A percentile compares a stretch with the other conserved stretches of the same genome.
Evolutionary conservation across 2,329 filamentous ascomycete genomes (phyloP).

Genomic region (Beauveria sp.): DNA sequence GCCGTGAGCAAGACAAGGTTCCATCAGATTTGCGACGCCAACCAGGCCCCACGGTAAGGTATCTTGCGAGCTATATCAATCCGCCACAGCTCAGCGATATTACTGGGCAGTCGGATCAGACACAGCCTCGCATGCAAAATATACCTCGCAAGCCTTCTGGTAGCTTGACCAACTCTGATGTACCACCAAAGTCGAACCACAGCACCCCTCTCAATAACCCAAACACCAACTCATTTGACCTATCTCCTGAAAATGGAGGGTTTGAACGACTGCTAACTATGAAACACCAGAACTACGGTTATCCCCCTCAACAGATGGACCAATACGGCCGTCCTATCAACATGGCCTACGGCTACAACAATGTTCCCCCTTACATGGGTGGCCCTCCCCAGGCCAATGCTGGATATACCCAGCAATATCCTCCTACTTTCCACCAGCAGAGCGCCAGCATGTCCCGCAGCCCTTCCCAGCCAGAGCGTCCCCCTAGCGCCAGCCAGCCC

Average conservation of each 20-base stretch:
- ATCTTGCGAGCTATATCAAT: constrained; percentile 5
- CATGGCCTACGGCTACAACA: constrained; percentile 36
- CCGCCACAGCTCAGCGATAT: background rate
- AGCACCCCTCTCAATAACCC: constrained; percentile 16
- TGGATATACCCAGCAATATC: constrained; percentile 39
- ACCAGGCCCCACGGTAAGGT: background rate
- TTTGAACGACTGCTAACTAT: constrained; percentile 69
- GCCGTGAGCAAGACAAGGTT: constrained; percentile 11
- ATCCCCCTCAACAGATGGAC: constrained; percentile 36
- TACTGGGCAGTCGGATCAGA: constrained; percentile 3
- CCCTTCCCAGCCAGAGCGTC: constrained; percentile 66
- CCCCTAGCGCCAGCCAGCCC: constrained; percentile 57
- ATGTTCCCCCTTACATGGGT: constrained; percentile 43
- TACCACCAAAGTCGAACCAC: constrained; percentile 3
- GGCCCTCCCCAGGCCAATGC: constrained; percentile 34
- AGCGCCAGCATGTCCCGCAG: constrained; percentile 74
- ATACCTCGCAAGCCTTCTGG: background rate
- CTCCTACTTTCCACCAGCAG: constrained; percentile 38
- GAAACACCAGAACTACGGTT: constrained; percentile 59
- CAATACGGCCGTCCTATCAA: constrained; percentile 30
- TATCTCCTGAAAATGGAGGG: constrained; percentile 61
- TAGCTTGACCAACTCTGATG: constrained; percentile 4
- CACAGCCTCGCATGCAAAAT: background rate
- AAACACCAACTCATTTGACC: constrained; percentile 40
- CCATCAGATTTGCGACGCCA: constrained; percentile 9